These are phyloP conservation scores for Gossypium herbaceum DNA, from an alignment of 345 rosid genomes.

Conservation along the genomic window DNA sequence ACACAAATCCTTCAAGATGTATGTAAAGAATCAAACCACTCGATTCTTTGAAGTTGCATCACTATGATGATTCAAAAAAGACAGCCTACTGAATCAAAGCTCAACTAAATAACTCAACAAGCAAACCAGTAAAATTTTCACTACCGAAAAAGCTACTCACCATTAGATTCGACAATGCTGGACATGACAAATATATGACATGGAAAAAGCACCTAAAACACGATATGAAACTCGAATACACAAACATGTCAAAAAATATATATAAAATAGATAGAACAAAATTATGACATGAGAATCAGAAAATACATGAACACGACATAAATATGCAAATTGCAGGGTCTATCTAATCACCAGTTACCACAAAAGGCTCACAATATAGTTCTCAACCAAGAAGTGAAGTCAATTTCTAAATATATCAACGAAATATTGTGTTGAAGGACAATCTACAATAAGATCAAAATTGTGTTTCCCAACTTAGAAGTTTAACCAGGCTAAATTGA, in stretches of 20 bases:
- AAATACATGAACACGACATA: neutral
- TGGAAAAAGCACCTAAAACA: neutral
- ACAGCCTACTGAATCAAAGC: neutral
- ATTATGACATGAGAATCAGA: neutral
- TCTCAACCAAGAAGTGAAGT: neutral
- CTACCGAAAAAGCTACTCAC: neutral
- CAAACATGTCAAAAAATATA: neutral
- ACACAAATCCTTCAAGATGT: conserved; percentile 4
- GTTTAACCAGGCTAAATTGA: too few relatives aligned
- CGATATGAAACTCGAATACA: neutral
- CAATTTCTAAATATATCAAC: neutral
- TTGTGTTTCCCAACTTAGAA: neutral
- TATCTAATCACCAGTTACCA: neutral
- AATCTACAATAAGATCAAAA: neutral
- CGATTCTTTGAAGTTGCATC: neutral
- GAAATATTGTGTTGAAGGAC: neutral
- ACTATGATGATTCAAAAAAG: neutral
- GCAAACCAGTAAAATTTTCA: neutral
- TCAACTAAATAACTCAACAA: neutral
- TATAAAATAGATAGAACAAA: neutral
- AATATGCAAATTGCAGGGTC: too few relatives aligned
- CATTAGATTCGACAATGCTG: neutral
- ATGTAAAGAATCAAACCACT: neutral
- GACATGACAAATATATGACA: neutral
- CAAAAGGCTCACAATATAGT: neutral